Conservation (phyloP, 2,329 filamentous ascomycete genomes). For the Pezicula radicicola region DNA sequence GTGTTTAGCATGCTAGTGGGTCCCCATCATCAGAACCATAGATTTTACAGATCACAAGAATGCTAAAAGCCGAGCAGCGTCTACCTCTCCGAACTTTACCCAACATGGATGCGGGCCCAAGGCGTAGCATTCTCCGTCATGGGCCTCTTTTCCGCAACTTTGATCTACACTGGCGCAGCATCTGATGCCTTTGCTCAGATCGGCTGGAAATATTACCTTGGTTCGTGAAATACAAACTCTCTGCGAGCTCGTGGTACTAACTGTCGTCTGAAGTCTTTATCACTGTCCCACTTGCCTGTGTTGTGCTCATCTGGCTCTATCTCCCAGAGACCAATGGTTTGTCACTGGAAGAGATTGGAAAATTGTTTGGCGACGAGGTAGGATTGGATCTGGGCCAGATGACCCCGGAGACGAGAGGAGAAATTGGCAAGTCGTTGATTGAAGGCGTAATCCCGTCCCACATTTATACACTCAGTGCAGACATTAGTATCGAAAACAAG, state of each 20-base stretch:
- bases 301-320: neutral
- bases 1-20: neutral
- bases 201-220: slow-evolving; percentile 11
- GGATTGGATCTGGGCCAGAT: neutral
- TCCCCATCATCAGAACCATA: neutral
- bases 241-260: neutral
- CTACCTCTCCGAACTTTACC: slow-evolving; percentile 30
- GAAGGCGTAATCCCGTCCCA: neutral
- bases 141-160: slow-evolving; percentile 9
- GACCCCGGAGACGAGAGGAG: neutral
- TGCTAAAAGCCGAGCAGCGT: slow-evolving; percentile 7
- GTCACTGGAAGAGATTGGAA: slow-evolving; percentile 2
- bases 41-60: neutral
- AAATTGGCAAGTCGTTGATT: neutral
- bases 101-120: slow-evolving; percentile 25
- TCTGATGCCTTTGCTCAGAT: slow-evolving; percentile 1
- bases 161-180: slow-evolving; percentile 7
- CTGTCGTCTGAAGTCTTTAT: neutral
- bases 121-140: slow-evolving; percentile 27
- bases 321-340: slow-evolving; percentile 2
- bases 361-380: slow-evolving; percentile 1
- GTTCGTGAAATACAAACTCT: neutral
- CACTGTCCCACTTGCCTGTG: neutral
- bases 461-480: neutral
- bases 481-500: neutral